Base-by-base conservation (phyloP, 352 stramenopile species). In the Pythium scleroteichum region DNA sequence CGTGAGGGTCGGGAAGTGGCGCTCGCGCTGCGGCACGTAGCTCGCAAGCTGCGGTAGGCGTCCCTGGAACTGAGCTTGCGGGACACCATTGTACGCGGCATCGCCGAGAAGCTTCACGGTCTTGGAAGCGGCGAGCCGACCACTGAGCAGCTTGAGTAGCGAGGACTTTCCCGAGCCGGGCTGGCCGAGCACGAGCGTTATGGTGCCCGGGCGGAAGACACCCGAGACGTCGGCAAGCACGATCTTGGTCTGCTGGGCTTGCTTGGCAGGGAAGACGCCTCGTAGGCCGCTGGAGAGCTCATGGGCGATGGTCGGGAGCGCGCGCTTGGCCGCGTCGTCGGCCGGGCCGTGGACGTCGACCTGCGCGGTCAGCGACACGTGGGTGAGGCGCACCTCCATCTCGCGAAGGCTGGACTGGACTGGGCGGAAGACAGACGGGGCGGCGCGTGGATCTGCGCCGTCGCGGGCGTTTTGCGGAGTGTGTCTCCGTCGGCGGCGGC, bases 161-260 rank as follows among this genome's bases (percentile, higher is more conserved):
- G 78, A 69, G 6, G 75, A 75, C 62, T 87, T 85, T 56, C 75
- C 78, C 1, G 78, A 82, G 12, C 68, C 64, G 0, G 74, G 76
- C 62, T 87, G 75, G 4, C 76, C 79, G 10, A 86, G 62, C n/a
- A 88, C 64, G 32, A 88, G 73, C 35, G 79, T 88, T 39, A 85
- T 50, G 0, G 70, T 82, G 14, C 79, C 74, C 0, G 78, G 73
- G 14, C 68, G 62, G 58, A 87, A 85, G n/a, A 65, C 61, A 0
- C 73, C 78, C 7, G 54, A 77, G 10, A 85, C 51, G 39, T 76
- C 63, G 2, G 70, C 42, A 5, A 87, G 59, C n/a, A 87, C 76
- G 24, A 71, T 38, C 20, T 78, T 80, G 3, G 29, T 55, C 5
- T 78, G 54, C 12, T 57, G 53, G 48, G 69, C 59, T 53, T 75